Evolutionary conservation across 495 filamentous ascomycete species (phyloP).

Genomic region (Lasiosphaeria hispida): DNA sequence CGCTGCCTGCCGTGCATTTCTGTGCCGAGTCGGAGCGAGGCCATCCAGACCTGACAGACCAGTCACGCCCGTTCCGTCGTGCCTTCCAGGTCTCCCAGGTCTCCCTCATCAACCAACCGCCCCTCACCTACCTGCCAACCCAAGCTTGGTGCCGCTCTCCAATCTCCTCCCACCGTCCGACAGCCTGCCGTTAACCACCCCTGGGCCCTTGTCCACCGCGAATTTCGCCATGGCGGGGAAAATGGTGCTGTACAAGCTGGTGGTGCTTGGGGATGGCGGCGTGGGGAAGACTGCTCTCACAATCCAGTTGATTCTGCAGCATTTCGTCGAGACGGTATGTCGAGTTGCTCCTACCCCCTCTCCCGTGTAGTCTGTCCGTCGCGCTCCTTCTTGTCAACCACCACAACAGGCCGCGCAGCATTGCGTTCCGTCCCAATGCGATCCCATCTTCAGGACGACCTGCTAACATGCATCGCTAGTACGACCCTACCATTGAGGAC

Average conservation of each 20-base stretch:
- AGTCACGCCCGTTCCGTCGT: background rate
- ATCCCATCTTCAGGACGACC: constrained; percentile 22
- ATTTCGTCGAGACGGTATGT: constrained; percentile 58
- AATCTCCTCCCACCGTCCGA: constrained; percentile 11
- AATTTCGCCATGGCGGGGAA: constrained; percentile 56
- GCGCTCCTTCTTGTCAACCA: constrained; percentile 5
- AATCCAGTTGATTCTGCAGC: constrained; percentile 79
- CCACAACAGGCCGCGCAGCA: too few species aligned
- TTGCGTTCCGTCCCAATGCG: too few species aligned
- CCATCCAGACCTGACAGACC: background rate
- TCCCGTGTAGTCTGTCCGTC: background rate
- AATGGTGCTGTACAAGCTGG: constrained; percentile 98
- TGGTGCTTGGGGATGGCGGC: constrained; percentile 77
- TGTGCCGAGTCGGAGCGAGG: background rate
- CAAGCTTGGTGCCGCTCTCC: constrained; percentile 11
- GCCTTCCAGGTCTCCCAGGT: background rate
- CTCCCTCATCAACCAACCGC: constrained; percentile 1
- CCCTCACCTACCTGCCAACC: background rate
- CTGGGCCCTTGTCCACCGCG: constrained; percentile 11
- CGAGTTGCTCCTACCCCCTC: background rate
- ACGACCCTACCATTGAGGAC: constrained; percentile 97
- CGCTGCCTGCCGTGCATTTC: background rate
- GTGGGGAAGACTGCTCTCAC: constrained; percentile 97
- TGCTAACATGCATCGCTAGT: constrained; percentile 37
- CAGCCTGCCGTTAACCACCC: constrained; percentile 3